phyloP scores from a whole-genome alignment of 2,329 filamentous ascomycete species.

The Elsinoe australis region DNA sequence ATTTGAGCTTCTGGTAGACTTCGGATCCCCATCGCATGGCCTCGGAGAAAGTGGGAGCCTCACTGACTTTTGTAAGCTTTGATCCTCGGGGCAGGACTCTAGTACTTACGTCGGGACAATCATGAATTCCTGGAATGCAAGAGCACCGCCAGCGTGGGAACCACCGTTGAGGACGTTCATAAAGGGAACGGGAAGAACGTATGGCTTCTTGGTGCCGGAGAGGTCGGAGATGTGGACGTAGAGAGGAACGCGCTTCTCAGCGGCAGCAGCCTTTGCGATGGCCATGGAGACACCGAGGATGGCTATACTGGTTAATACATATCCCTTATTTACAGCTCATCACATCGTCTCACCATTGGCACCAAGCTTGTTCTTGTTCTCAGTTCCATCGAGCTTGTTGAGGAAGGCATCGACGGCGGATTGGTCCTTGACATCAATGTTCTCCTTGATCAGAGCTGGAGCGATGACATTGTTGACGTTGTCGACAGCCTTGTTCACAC shows the following conservation, averaged over 20 bases:
- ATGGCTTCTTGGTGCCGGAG: slow-evolving; percentile 46
- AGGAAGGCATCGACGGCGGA: slow-evolving; percentile 48
- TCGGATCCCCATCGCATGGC: slow-evolving; percentile 93
- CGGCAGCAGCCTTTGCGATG: slow-evolving; percentile 50
- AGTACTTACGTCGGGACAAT: slow-evolving; percentile 42
- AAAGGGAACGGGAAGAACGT: slow-evolving; percentile 51
- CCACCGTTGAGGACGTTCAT: slow-evolving; percentile 58
- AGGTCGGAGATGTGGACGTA: slow-evolving; percentile 52
- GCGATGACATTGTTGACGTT: slow-evolving; percentile 51
- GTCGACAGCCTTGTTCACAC: slow-evolving; percentile 48
- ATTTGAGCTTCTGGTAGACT: slow-evolving; percentile 97
- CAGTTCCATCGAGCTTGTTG: slow-evolving; percentile 49
- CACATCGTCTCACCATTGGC: slow-evolving; percentile 37
- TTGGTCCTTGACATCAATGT: slow-evolving; percentile 49
- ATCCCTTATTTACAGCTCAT: not conserved
- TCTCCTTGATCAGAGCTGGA: slow-evolving; percentile 47
- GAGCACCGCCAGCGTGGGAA: slow-evolving; percentile 93
- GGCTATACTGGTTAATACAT: slow-evolving; percentile 28
- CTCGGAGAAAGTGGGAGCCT: slow-evolving; percentile 86
- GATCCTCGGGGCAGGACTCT: not conserved
- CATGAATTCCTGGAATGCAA: slow-evolving; percentile 54
- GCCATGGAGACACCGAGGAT: slow-evolving; percentile 55
- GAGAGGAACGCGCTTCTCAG: slow-evolving; percentile 48
- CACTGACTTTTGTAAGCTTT: slow-evolving; percentile 39
- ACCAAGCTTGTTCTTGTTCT: slow-evolving; percentile 52